Base-by-base conservation (phyloP, 2,329 filamentous ascomycete species). In the Fusarium sp. region DNA sequence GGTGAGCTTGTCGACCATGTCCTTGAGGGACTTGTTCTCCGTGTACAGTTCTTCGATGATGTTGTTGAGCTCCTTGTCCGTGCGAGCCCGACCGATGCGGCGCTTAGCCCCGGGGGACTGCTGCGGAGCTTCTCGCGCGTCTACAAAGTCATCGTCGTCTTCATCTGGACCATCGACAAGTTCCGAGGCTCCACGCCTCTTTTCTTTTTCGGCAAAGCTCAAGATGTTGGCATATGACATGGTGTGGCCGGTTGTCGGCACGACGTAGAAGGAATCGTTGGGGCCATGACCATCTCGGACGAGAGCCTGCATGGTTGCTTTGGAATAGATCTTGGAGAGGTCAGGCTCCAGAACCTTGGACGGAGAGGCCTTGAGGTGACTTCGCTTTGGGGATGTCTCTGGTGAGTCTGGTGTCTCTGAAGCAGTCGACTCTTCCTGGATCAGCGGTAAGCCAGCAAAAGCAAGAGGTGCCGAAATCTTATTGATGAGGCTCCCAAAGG, bases 191-290 rank as follows among this genome's bases (percentile, higher is more conserved):
- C 85, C 88, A 59, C 90, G 88, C 10, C 90, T 86, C 79, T 89
- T 91, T 79, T 92, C 91, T 77, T 92, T 92, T 72, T 91, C 89
- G 38, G 89, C 90, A 75, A 90, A 92, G 46, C 86, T 92, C 22
- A 98, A 85, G 61, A 99, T 98, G 71, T 93, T 95, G 51, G 96
- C 95, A 79, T 98, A 99, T 0, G 95, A 96, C 69, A 95, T 92
- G 4, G 95, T 98, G 72, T 96, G 95, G 6, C 96, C 96, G 20
- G 93, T 94, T 0, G 94, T 93, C 5, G 96, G 96, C 1, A 99
- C 96, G 1, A 98, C 93, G 80, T 98, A 98, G 84, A 99, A 99
- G 10, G 93, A 96, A 77, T 93, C 93, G 67, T 87, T 89, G 17
- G 89, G 85, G 17, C 88, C 87, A 31, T 91, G 88, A 0, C 90